These are phyloP conservation scores for Agarophyton chilense DNA, from an alignment of 23 red algal genomes.

Conservation along the genomic window DNA sequence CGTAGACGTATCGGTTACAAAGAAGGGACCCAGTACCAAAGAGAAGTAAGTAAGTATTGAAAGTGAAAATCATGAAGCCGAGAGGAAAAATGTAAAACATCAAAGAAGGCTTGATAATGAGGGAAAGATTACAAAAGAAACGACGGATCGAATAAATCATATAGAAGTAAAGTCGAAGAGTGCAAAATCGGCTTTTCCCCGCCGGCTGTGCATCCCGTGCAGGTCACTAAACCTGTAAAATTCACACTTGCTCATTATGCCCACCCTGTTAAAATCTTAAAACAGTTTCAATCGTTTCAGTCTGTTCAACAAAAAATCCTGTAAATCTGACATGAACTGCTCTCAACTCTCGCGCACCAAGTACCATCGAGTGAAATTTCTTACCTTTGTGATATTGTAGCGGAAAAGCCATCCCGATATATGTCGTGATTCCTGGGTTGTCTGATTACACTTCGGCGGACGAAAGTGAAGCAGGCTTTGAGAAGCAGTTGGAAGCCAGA, in stretches of 20 bases:
- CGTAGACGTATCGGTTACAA: not conserved
- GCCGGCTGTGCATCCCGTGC: slow-evolving; percentile 4
- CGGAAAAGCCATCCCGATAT: too few species aligned
- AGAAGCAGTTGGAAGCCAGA: too few species aligned
- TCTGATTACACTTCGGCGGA: too few species aligned
- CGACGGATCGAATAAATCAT: slow-evolving; percentile 3
- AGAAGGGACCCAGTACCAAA: not conserved
- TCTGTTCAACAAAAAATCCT: not conserved
- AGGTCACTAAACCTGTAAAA: slow-evolving; percentile 32
- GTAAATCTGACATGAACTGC: slow-evolving; percentile 19
- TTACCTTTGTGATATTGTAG: too few species aligned
- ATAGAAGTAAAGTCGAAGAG: slow-evolving; percentile 1
- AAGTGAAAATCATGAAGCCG: slow-evolving; percentile 51
- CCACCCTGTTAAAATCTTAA: not conserved
- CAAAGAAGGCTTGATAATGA: slow-evolving; percentile 45
- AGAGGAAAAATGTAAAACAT: slow-evolving; percentile 12
- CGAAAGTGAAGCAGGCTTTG: too few species aligned
- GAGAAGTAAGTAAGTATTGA: slow-evolving; percentile 41
- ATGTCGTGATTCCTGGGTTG: too few species aligned
- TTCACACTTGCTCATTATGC: slow-evolving; percentile 2
- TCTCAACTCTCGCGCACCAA: too few species aligned
- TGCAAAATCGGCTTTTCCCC: not conserved
- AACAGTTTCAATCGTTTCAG: not conserved
- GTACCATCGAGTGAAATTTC: too few species aligned
- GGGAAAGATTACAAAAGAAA: slow-evolving; percentile 5